Base-by-base conservation (phyloP, 768 basidiomycete species). In the Psilocybe azurescens region DNA sequence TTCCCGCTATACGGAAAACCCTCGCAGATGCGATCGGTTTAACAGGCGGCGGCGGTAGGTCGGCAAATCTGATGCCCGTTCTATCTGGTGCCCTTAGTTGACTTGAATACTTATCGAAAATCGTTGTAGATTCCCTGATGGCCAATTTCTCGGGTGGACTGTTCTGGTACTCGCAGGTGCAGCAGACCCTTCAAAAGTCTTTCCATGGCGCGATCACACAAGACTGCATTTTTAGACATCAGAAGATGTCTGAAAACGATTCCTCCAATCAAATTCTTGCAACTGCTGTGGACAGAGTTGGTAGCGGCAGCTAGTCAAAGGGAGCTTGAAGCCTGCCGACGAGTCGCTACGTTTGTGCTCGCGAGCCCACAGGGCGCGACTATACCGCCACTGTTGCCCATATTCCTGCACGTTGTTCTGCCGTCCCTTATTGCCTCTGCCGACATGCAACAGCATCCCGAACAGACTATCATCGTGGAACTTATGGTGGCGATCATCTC, bases 261-360 rank as follows among this genome's bases (percentile, higher is more conserved):
- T 0, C 74, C 86, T 3, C 86, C 89, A 3, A 81, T 83, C 7
- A 80, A 83, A 61, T 92, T 94, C 67, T 79, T 94, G 38, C 73
- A 81, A 28, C 68, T 84, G 1, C 77, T 93, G n/a, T 94, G 92
- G 91, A 76, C 78, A 13, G 89, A 92, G 69, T 74, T 92, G 33
- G 73, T 78, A 32, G 71, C 76, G 24, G 77, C 84, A 2, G 84
- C 87, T 18, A 83, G 75, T 63, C 77, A 84, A 7, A 86, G 87
- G 33, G 86, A 88, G 61, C 78, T 84, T 47, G 90, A 92, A 61
- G 81, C 79, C 16, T 85, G 85, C 70, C 80, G 86, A 56, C 83
- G 90, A 46, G 75, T 93, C 29, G 85, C 86, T 51, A 89, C 89
- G 0, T 91, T 88, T 71, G 82, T 87, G 41, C 79, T 94, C 41